These are phyloP conservation scores for Aspergillus bombycis DNA, from an alignment of 2,329 filamentous ascomycete species.

Conservation along the genomic window DNA sequence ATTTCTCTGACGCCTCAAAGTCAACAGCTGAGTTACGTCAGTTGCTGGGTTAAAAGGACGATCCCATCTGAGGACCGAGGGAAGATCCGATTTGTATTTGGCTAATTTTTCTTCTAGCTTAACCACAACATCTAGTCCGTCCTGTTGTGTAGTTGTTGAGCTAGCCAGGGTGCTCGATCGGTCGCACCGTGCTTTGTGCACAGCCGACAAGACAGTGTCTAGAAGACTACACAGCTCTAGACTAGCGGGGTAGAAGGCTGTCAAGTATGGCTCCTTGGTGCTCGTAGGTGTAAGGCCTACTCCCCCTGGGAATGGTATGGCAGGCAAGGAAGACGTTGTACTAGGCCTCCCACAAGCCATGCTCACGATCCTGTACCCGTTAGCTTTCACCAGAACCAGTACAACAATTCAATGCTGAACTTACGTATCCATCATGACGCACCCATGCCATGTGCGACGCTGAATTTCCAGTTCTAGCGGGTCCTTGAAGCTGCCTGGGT, in stretches of 20 bases:
- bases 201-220: constrained; percentile 37
- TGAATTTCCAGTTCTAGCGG: constrained; percentile 43
- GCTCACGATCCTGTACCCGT: constrained; percentile 35
- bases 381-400: neutral
- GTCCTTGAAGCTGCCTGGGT: constrained; percentile 17
- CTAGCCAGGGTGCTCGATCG: constrained; percentile 15
- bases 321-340: constrained; percentile 36
- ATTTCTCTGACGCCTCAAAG: constrained; percentile 32
- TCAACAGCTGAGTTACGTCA: neutral
- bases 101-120: constrained; percentile 31
- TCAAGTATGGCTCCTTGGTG: constrained; percentile 20
- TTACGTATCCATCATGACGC: constrained; percentile 44
- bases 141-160: constrained; percentile 15
- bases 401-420: constrained; percentile 6
- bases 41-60: neutral
- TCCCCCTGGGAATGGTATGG: constrained; percentile 25
- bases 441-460: constrained; percentile 45
- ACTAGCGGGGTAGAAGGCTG: constrained; percentile 32
- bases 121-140: constrained; percentile 31
- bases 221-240: constrained; percentile 35
- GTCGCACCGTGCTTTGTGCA: constrained; percentile 37
- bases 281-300: constrained; percentile 10
- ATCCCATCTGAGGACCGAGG: constrained; percentile 30
- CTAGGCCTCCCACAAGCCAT: constrained; percentile 43
- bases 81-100: constrained; percentile 27